Base-by-base conservation (phyloP, 2,329 filamentous ascomycete species). In the Fusarium bulbicola region DNA sequence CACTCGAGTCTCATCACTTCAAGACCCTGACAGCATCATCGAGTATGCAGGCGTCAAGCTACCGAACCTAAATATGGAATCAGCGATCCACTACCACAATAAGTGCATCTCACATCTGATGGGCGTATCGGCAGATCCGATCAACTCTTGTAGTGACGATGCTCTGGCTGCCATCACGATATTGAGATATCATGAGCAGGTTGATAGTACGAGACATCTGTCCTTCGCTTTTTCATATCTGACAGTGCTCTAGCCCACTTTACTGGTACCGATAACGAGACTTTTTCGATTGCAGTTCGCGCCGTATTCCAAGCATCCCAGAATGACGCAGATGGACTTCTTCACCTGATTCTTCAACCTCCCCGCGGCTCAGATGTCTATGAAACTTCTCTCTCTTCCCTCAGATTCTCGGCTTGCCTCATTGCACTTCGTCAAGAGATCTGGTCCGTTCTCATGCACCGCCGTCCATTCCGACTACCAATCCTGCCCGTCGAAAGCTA, bases 331-430 rank as follows among this genome's bases (percentile, higher is more conserved):
- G 28, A 49, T 1, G 46, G 46, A 3, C 28, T 32, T 2, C 28
- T 49, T 0, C 46, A 49, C 0, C 28, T 49, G 2, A 49, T 32
- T 13, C 46, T 49, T 4, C 28, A 30, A 32, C 28, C 46, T 13
- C 28, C 46, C 0, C 46, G 46, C 2, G 21, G 28, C 0, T 32
- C 46, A 9, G 46, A 32, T 18, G 28, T 49, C 7, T 49, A 32
- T 18, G 28, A 21, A 9, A 49, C 46, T 0, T 49, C 46, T 3
- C 46, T 49, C 3, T 30, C 46, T 13, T 49, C 46, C 0, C 46
- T 49, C 0, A 4, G 28, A 0, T 32, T 49, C 3, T 49, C 46
- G 0, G 28, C 46, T 0, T 49, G 46, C 0, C 28, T 49, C 0
- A 49, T 49, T 18, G 46, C 46, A 13, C 28, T 49, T 32, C 46